Conservation (phyloP, 2,329 filamentous ascomycete species). For the Acephala macrosclerotiorum region DNA sequence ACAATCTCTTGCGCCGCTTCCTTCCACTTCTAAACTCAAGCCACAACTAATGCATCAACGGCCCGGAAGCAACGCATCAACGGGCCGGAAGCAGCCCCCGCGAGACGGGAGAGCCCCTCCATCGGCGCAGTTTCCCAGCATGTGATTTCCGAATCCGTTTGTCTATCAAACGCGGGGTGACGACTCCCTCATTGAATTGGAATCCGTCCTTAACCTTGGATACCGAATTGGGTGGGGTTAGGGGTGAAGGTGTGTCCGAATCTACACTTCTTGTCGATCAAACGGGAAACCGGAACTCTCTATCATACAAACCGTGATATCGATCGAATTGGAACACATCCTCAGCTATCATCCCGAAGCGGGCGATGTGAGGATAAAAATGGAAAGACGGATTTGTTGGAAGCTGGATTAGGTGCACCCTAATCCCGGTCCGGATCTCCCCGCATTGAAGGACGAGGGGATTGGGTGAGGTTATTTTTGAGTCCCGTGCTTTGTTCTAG, state of each 20-base stretch:
- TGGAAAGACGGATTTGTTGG: too few relatives aligned
- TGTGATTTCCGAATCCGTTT: background rate
- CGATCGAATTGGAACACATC: background rate
- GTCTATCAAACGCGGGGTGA: background rate
- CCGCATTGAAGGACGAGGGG: background rate
- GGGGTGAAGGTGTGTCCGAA: background rate
- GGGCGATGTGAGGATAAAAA: too few relatives aligned
- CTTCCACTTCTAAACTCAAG: too few relatives aligned
- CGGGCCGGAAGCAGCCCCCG: too few relatives aligned
- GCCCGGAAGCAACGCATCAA: background rate
- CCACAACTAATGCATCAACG: background rate
- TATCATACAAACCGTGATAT: too few relatives aligned
- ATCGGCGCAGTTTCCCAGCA: background rate
- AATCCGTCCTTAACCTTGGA: background rate
- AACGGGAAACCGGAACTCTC: too few relatives aligned
- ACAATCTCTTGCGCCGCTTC: too few relatives aligned
- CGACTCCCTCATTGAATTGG: background rate
- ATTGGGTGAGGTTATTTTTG: too few relatives aligned
- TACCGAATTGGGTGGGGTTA: background rate
- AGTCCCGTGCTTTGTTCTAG: too few relatives aligned
- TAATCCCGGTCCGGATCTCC: background rate
- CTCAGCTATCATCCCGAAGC: too few relatives aligned
- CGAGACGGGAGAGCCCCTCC: background rate
- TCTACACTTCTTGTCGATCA: too few relatives aligned
- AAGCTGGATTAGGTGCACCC: too few relatives aligned